A percentile compares a stretch with the other conserved stretches of the same genome.
Evolutionary conservation across 2,329 filamentous ascomycete species (phyloP).

Genomic region (Zarea fungicola): DNA sequence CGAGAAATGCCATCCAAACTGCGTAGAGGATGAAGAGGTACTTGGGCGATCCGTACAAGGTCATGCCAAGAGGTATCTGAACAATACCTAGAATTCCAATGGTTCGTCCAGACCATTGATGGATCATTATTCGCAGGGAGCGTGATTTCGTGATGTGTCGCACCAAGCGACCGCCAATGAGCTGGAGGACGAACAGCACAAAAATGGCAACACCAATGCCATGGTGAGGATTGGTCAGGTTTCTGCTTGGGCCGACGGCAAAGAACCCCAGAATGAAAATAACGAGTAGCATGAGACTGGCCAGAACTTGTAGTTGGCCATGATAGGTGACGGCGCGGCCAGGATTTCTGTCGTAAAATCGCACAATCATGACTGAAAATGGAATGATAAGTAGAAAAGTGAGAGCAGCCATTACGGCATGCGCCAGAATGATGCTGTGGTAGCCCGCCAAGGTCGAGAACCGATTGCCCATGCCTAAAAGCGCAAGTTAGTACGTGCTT

Average conservation of each 20-base stretch:
- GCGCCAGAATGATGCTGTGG: constrained; percentile 62
- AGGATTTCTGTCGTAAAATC: constrained; percentile 62
- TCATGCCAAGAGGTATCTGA: constrained; percentile 84
- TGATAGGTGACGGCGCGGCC: constrained; percentile 63
- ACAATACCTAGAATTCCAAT: constrained; percentile 77
- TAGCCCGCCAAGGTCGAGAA: constrained; percentile 67
- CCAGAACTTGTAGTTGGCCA: constrained; percentile 67
- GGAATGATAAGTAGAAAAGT: constrained; percentile 72
- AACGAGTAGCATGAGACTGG: constrained; percentile 62
- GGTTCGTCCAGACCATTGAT: constrained; percentile 80
- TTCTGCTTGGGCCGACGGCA: constrained; percentile 67
- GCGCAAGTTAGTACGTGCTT: constrained; percentile 12
- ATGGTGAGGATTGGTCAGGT: constrained; percentile 76
- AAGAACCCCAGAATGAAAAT: constrained; percentile 72
- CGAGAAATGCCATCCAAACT: constrained; percentile 66
- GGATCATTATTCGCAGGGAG: constrained; percentile 58
- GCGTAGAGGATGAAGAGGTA: constrained; percentile 81
- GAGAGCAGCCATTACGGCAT: constrained; percentile 66
- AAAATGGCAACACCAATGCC: constrained; percentile 79
- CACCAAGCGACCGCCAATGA: constrained; percentile 63
- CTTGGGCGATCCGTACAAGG: constrained; percentile 85
- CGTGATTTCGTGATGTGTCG: constrained; percentile 44
- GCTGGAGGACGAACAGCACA: constrained; percentile 64
- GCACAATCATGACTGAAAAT: constrained; percentile 64
- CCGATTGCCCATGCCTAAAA: constrained; percentile 74